Evolutionary conservation across 179 eudicot species (phyloP).

Genomic region (Spinacia oleracea): DNA sequence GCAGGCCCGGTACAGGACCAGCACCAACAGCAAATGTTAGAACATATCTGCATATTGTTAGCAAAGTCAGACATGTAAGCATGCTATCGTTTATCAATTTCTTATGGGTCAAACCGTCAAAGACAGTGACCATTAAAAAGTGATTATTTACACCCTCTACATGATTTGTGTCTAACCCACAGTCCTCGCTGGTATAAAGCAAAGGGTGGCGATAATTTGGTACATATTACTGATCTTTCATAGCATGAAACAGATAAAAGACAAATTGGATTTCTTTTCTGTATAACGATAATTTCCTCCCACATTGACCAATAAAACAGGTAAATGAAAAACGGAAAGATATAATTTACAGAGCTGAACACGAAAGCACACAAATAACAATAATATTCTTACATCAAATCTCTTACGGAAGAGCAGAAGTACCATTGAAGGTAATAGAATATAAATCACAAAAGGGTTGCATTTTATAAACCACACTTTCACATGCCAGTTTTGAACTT

Average conservation of each 20-base stretch:
- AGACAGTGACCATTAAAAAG: neutral
- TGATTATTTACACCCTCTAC: neutral
- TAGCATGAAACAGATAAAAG: neutral
- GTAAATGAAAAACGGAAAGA: no score
- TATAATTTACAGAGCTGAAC: neutral
- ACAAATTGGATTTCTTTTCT: neutral
- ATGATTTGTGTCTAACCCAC: neutral
- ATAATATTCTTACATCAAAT: no score
- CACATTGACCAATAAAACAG: no score
- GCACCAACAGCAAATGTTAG: conserved; percentile 84
- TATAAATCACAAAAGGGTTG: no score
- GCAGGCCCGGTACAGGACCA: conserved; percentile 89
- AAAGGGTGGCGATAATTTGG: neutral
- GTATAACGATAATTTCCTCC: neutral
- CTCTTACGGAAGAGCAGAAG: no score
- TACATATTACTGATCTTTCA: neutral
- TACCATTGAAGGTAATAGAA: no score
- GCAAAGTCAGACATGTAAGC: conserved; percentile 1
- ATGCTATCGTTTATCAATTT: neutral
- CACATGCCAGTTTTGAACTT: no score
- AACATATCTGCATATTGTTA: conserved; percentile 64
- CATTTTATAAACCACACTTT: no score
- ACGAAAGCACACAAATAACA: no score
- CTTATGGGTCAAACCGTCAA: neutral
- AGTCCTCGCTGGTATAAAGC: neutral